Base-by-base conservation (phyloP, 306 rosid species). In the Vigna unguiculata region DNA sequence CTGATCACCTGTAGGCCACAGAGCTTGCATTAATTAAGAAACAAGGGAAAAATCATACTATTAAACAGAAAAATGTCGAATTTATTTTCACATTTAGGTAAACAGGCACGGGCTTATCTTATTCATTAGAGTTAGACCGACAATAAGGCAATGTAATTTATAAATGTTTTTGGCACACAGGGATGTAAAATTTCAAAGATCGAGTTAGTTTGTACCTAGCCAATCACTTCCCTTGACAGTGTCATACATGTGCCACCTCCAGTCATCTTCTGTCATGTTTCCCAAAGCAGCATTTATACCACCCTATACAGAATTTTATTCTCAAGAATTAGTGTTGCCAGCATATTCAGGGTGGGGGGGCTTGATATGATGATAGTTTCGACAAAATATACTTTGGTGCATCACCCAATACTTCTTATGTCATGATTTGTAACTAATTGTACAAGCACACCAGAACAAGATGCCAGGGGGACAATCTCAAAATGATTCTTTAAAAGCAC, bases 231-330 rank as follows among this genome's bases (percentile, higher is more conserved):
- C 98, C 78, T 93, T 93, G 82, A 93, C 98, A 11, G 98, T 93
- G 85, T 90, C 98, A 34, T 93, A 93, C 96, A 93, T 90, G 87
- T 93, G 98, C 98, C 98, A 93, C 89, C 96, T 90, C 98, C 98
- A 93, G 87, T 93, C 98, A 85, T 93, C 98, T 85, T 90, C 98
- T 9, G 83, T 54, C 98, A 93, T 90, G 74, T 93, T 90, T 75
- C 96, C 98, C 77, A 93, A 72, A 41, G 98, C 98, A 83, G 98
- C 98, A 86, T 93, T 93, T 79, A 93, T 93, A 77, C 98, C 96
- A 52, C 98, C 98, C 98, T 93, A 15, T 20, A 81, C 41, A 77
- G 78, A 79, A 66, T 72, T 66, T 64, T 58, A 54, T 48, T 66
- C 43, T 20, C 62, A 32, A 12, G 76, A 7, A 77, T 66, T 58